These are phyloP conservation scores for Ceriops zippeliana DNA, from an alignment of 345 rosid genomes.

Conservation along the genomic window DNA sequence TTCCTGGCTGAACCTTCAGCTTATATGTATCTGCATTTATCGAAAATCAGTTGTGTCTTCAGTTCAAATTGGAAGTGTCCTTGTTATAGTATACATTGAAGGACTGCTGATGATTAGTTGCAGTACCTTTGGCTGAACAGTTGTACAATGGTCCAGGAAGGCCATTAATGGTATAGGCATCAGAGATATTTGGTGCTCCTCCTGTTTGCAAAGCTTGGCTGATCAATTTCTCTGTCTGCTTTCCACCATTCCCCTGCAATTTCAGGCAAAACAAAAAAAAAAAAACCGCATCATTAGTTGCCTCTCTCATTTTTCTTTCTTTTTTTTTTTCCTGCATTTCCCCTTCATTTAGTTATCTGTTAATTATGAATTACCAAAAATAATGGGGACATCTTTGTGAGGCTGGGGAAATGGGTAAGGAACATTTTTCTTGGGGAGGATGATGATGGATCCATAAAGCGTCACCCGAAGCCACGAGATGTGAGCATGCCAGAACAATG, in stretches of 20 bases:
- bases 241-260: slow-evolving; percentile 60
- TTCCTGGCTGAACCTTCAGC: slow-evolving; percentile 46
- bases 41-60: not conserved
- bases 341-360: not conserved
- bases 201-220: slow-evolving; percentile 47
- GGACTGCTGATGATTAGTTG: not conserved
- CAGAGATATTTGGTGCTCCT: slow-evolving; percentile 50
- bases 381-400: slow-evolving; percentile 40
- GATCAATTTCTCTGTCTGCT: slow-evolving; percentile 39
- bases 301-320: too few relatives aligned
- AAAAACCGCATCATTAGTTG: too few relatives aligned
- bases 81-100: too few relatives aligned
- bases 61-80: too few relatives aligned
- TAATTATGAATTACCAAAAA: slow-evolving; percentile 35
- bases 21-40: slow-evolving; percentile 46
- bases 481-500: slow-evolving; percentile 57
- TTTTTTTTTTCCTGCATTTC: too few relatives aligned
- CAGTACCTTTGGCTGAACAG: slow-evolving; percentile 44
- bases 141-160: slow-evolving; percentile 45
- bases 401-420: slow-evolving; percentile 50
- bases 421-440: slow-evolving; percentile 40
- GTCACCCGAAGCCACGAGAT: slow-evolving; percentile 50
- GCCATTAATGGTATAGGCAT: slow-evolving; percentile 54
- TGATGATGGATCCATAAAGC: slow-evolving; percentile 45
- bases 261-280: not conserved